These are phyloP conservation scores for Hypomyces rosellus DNA, from an alignment of 2,329 filamentous ascomycete genomes.

Conservation along the genomic window DNA sequence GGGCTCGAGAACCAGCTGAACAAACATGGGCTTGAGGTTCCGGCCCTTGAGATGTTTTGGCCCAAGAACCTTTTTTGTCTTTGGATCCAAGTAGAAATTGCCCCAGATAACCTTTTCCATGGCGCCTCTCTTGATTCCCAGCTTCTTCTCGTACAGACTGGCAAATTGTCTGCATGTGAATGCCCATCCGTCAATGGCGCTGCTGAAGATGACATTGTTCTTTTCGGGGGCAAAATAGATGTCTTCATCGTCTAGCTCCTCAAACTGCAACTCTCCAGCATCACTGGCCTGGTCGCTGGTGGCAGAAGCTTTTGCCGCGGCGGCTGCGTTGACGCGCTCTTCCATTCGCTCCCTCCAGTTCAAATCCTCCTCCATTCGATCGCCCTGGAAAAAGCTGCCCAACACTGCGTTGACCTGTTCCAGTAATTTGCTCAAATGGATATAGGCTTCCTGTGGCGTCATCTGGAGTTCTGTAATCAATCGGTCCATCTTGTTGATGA, in stretches of 20 bases:
- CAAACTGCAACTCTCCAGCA: conserved; percentile 61
- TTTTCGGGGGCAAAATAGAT: conserved; percentile 97
- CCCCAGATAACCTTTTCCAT: conserved; percentile 97
- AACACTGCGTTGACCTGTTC: conserved; percentile 97
- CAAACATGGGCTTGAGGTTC: conserved; percentile 91
- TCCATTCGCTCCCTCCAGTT: conserved; percentile 94
- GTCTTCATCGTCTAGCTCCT: conserved; percentile 92
- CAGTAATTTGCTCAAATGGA: conserved; percentile 79
- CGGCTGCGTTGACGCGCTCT: conserved; percentile 67
- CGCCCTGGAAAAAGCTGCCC: conserved; percentile 94
- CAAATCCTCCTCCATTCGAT: conserved; percentile 96
- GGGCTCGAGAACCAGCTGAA: conserved; percentile 89
- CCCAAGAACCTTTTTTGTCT: conserved; percentile 87
- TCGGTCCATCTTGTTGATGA: conserved; percentile 98
- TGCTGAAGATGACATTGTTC: conserved; percentile 98
- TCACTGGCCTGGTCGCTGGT: conserved; percentile 44
- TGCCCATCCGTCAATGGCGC: conserved; percentile 97
- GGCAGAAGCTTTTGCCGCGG: conserved; percentile 52
- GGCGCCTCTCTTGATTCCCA: conserved; percentile 81
- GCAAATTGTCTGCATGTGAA: conserved; percentile 96
- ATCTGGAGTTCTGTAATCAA: conserved; percentile 91
- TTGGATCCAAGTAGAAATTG: conserved; percentile 92
- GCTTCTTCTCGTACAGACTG: conserved; percentile 87
- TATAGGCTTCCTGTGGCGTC: conserved; percentile 82
- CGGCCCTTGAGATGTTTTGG: conserved; percentile 90